Conservation (phyloP, 2,329 filamentous ascomycete species). For the Pyricularia grisea region DNA sequence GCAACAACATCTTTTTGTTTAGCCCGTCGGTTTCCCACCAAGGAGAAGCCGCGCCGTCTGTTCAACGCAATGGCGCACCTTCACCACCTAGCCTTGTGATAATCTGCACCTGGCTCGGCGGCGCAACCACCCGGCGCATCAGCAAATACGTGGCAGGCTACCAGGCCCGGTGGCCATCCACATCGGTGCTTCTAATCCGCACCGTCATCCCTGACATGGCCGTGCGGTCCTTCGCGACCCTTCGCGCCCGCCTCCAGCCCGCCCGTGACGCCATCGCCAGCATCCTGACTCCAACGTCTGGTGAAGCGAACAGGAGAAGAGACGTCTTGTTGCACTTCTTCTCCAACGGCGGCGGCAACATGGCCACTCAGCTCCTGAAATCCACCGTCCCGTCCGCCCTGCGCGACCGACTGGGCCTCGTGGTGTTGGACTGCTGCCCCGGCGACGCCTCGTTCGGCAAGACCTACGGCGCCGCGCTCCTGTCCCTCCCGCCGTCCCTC, state of each 20-base stretch:
- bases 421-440: constrained; percentile 1
- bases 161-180: not conserved
- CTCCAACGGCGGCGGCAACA: not conserved
- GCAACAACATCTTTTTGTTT: not conserved
- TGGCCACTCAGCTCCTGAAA: not conserved
- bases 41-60: not conserved
- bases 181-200: not conserved
- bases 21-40: not conserved
- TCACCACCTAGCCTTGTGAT: not conserved
- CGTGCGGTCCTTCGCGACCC: not conserved
- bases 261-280: constrained; percentile 1
- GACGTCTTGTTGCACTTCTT: not conserved
- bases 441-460: not conserved
- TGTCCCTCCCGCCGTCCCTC: not conserved
- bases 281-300: not conserved
- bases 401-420: not conserved
- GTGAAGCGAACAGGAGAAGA: not conserved
- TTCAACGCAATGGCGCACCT: not conserved
- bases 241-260: not conserved
- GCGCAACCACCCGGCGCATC: not conserved
- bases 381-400: not conserved
- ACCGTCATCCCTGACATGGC: not conserved
- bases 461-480: not conserved
- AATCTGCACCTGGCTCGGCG: not conserved
- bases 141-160: not conserved